These are phyloP conservation scores for Zymoseptoria crescenta DNA, from an alignment of 2,329 filamentous ascomycete species.

Conservation along the genomic window DNA sequence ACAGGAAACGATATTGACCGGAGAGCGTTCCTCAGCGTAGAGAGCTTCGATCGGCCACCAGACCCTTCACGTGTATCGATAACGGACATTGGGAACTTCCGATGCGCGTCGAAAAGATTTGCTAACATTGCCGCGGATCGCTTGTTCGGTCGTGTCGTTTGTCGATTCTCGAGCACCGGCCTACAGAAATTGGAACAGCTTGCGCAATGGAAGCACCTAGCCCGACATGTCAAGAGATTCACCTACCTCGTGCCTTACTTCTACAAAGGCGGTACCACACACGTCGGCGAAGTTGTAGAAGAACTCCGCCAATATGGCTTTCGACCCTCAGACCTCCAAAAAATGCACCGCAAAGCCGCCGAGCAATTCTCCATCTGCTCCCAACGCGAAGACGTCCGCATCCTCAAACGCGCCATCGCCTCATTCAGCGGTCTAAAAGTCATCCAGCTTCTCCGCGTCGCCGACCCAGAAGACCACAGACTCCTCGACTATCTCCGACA, in stretches of 20 bases:
- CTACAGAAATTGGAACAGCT: conserved; percentile 44
- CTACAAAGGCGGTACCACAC: conserved; percentile 44
- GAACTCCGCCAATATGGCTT: conserved; percentile 12
- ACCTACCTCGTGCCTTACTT: conserved; percentile 54
- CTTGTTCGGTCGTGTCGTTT: conserved; percentile 46
- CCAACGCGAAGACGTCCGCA: conserved; percentile 43
- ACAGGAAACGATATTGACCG: conserved; percentile 44
- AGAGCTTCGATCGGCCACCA: conserved; percentile 42
- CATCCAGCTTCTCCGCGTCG: conserved; percentile 55
- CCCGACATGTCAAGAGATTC: conserved; percentile 50
- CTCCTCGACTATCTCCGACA: conserved; percentile 46
- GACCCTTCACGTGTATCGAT: conserved; percentile 36
- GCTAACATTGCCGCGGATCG: conserved; percentile 44
- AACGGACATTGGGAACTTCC: conserved; percentile 39
- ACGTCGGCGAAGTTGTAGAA: conserved; percentile 11
- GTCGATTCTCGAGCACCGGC: conserved; percentile 44
- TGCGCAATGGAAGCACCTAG: conserved; percentile 42
- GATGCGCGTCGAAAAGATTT: conserved; percentile 44
- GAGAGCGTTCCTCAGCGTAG: conserved; percentile 44
- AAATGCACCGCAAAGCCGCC: conserved; percentile 39
- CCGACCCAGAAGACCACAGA: conserved; percentile 51
- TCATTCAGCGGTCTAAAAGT: conserved; percentile 56
- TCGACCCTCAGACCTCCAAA: conserved; percentile 15
- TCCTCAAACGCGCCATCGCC: conserved; percentile 48
- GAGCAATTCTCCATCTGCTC: conserved; percentile 47